Evolutionary conservation across 1,139 yeast species (phyloP).

Genomic region (Yamadazyma pseudoaaseri): DNA sequence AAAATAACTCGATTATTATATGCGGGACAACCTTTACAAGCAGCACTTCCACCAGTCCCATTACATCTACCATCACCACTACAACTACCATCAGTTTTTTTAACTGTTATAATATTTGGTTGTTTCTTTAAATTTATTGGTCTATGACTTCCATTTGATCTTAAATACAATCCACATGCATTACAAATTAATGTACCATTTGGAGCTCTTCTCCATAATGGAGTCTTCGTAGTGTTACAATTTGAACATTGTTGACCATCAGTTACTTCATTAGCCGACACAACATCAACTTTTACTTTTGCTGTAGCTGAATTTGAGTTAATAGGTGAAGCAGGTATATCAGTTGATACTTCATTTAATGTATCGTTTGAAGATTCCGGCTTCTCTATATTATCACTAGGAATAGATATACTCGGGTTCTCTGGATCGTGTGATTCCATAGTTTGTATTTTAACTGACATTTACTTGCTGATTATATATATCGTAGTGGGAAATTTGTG

Average conservation of each 20-base stretch:
- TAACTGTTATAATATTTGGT: conserved; percentile 54
- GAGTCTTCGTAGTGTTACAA: conserved; percentile 69
- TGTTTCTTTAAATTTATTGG: conserved; percentile 66
- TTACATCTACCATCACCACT: conserved; percentile 84
- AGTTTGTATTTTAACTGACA: conserved; percentile 1
- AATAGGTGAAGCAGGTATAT: background rate
- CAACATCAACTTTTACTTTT: conserved; percentile 8
- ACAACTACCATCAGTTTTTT: conserved; percentile 58
- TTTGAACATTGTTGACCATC: conserved; percentile 59
- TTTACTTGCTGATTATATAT: background rate
- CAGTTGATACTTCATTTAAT: no score
- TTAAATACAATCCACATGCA: conserved; percentile 66
- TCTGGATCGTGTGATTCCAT: no score
- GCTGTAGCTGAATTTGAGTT: background rate
- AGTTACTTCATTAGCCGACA: conserved; percentile 10
- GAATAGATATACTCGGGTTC: no score
- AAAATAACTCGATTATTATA: conserved; percentile 64
- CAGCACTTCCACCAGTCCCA: conserved; percentile 82
- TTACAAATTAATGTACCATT: conserved; percentile 66
- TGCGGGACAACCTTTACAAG: conserved; percentile 84
- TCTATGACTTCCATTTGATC: conserved; percentile 54
- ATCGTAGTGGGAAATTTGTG: background rate
- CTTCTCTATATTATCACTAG: no score
- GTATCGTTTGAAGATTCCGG: no score
- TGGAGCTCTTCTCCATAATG: conserved; percentile 69